Evolutionary conservation across 2,329 filamentous ascomycete genomes (phyloP).

Genomic region (Ophiocordyceps camponoti-floridani): DNA sequence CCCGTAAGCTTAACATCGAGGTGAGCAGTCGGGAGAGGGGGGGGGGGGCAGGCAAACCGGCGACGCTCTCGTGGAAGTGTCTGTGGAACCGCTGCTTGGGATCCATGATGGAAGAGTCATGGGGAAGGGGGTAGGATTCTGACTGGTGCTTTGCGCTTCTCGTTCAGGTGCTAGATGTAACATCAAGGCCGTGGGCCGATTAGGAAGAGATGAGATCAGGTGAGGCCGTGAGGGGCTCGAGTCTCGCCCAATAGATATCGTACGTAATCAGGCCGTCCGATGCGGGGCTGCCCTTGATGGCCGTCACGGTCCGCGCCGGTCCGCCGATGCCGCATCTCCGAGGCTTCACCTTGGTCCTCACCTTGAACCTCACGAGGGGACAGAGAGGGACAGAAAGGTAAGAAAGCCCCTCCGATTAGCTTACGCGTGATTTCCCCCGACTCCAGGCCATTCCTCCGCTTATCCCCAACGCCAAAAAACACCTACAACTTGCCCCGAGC

Average conservation of each 20-base stretch:
- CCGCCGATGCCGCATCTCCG: no score
- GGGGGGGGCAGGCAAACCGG: conserved; percentile 29
- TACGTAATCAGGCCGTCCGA: no score
- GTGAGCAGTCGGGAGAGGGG: not conserved
- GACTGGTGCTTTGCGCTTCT: not conserved
- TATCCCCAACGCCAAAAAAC: no score
- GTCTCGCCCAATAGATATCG: not conserved
- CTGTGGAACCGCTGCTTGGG: conserved; percentile 67
- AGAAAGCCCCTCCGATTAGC: not conserved
- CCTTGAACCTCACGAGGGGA: not conserved
- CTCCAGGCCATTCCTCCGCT: no score
- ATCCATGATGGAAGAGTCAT: conserved; percentile 10
- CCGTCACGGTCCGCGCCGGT: no score
- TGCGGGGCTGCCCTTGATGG: no score
- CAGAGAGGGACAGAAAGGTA: not conserved
- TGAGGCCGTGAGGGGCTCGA: not conserved
- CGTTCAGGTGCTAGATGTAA: not conserved
- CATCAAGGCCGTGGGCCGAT: not conserved
- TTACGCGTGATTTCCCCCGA: no score
- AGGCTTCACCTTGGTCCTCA: no score
- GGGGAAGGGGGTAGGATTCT: no score
- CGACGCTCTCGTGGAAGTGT: conserved; percentile 62
- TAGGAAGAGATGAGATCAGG: not conserved
- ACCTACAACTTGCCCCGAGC: not conserved
- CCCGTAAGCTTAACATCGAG: not conserved